A percentile compares a stretch with the other conserved stretches of the same genome.
Evolutionary conservation across 2,329 filamentous ascomycete species (phyloP).

Genomic region (Pseudogymnoascus sp.): DNA sequence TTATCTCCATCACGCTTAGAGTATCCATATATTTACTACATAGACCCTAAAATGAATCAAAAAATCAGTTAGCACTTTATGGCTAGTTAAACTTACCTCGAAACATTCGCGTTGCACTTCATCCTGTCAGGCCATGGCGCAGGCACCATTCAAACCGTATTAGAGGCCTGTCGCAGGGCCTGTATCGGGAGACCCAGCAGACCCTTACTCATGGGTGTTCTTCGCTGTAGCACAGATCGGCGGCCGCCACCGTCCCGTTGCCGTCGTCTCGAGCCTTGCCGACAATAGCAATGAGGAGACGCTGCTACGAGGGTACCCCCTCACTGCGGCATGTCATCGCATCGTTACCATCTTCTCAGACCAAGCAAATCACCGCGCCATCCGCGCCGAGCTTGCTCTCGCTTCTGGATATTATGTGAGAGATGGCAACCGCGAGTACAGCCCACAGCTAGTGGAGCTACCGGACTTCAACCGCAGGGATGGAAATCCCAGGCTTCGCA

Average conservation of each 20-base stretch:
- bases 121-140: background rate
- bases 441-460: background rate
- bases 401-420: conserved; percentile 13
- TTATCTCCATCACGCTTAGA: background rate
- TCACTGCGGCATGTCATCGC: conserved; percentile 16
- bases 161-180: background rate
- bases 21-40: background rate
- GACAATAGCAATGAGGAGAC: background rate
- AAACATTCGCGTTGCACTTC: background rate
- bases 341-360: conserved; percentile 19
- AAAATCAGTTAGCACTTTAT: background rate
- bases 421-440: conserved; percentile 5
- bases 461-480: background rate
- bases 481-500: background rate
- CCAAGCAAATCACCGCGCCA: conserved; percentile 13
- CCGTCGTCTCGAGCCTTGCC: background rate
- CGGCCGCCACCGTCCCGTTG: background rate
- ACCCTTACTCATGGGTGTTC: background rate
- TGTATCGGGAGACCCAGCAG: background rate
- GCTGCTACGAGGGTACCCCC: conserved; percentile 15
- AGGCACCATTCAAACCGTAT: background rate
- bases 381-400: conserved; percentile 11
- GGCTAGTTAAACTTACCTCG: background rate
- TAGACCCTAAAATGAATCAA: background rate
- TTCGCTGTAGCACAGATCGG: background rate